Conservation (phyloP, 2,329 filamentous ascomycete genomes). For the Fusarium pseudoanthophilum region DNA sequence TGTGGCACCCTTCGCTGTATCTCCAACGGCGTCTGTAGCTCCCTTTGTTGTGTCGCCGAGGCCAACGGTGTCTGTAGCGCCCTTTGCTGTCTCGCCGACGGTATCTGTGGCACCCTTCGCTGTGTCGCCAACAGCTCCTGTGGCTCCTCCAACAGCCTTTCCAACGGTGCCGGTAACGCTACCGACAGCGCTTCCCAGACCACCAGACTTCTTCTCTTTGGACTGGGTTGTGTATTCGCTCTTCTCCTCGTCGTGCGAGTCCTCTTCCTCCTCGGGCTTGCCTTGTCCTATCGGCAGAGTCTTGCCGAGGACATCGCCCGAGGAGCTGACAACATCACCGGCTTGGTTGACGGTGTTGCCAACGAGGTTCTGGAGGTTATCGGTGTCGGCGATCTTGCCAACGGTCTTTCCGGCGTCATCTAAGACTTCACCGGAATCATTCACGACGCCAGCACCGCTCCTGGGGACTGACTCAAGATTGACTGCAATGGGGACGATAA, state of each 20-base stretch:
- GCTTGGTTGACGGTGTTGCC: slow-evolving; percentile 54
- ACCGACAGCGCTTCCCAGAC: slow-evolving; percentile 38
- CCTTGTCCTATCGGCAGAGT: slow-evolving; percentile 47
- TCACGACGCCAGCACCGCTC: slow-evolving; percentile 56
- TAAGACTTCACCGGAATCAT: slow-evolving; percentile 57
- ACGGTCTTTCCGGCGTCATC: slow-evolving; percentile 57
- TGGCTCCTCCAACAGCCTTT: slow-evolving; percentile 11
- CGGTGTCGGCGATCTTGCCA: slow-evolving; percentile 54
- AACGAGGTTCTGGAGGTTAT: slow-evolving; percentile 53
- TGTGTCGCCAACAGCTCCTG: slow-evolving; percentile 25
- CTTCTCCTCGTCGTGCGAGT: slow-evolving; percentile 41
- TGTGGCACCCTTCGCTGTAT: slow-evolving; percentile 13
- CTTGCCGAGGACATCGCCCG: slow-evolving; percentile 57
- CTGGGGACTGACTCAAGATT: slow-evolving; percentile 48
- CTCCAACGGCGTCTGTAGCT: not conserved
- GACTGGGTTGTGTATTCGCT: slow-evolving; percentile 55
- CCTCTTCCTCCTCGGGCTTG: slow-evolving; percentile 42
- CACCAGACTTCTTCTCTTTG: slow-evolving; percentile 47
- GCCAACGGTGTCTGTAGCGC: not conserved
- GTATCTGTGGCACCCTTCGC: slow-evolving; percentile 7
- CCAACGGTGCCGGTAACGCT: slow-evolving; percentile 21
- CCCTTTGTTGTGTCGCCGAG: slow-evolving; percentile 11
- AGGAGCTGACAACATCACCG: slow-evolving; percentile 50
- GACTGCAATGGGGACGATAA: slow-evolving; percentile 45
- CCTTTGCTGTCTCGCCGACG: slow-evolving; percentile 11